These are phyloP conservation scores for Hydnomerulius pinastri DNA, from an alignment of 768 basidiomycete species.

Conservation along the genomic window DNA sequence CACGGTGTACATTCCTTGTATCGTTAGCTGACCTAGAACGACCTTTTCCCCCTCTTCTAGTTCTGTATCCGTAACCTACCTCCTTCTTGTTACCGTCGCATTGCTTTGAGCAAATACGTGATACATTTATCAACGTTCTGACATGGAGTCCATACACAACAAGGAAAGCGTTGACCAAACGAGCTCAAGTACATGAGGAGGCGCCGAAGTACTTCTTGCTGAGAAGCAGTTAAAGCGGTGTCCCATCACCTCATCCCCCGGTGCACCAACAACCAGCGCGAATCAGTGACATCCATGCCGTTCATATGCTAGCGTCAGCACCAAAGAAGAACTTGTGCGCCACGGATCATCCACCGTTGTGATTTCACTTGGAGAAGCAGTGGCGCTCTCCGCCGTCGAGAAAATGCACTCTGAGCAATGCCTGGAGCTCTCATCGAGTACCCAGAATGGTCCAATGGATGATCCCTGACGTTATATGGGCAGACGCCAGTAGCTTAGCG, in stretches of 20 bases:
- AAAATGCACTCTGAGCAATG: no score
- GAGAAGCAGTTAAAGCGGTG: neutral
- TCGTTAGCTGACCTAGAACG: constrained; percentile 31
- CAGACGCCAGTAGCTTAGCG: no score
- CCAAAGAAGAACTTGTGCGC: constrained; percentile 1
- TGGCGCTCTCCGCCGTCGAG: no score
- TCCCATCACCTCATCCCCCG: neutral
- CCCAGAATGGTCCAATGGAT: no score
- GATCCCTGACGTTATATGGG: no score
- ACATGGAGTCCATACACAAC: neutral
- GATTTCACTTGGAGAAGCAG: no score
- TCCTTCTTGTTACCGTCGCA: constrained; percentile 19
- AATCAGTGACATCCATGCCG: no score
- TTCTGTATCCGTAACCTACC: constrained; percentile 37
- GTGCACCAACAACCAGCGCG: neutral
- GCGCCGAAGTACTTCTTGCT: neutral
- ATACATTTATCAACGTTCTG: constrained; percentile 28
- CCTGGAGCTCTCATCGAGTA: no score
- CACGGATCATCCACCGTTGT: constrained; percentile 2
- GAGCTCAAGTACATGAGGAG: neutral
- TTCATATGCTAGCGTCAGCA: no score
- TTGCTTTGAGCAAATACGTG: constrained; percentile 20
- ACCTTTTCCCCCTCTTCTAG: constrained; percentile 16
- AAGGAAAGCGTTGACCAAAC: no score
- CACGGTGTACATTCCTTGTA: constrained; percentile 20